phyloP scores from a whole-genome alignment of 768 basidiomycete genomes.

The Trametes cingulata region DNA sequence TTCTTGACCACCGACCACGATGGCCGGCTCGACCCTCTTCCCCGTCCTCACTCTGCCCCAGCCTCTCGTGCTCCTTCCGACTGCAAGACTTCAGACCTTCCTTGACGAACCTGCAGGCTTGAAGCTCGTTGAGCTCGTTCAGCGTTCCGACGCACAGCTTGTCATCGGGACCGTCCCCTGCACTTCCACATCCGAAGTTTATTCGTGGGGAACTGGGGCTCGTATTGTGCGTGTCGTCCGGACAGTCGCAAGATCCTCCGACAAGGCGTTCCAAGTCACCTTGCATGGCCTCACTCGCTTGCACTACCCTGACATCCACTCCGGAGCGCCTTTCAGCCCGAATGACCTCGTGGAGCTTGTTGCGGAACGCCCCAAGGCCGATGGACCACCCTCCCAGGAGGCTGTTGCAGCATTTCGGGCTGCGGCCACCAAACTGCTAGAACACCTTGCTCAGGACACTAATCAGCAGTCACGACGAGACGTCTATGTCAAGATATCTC shows the following conservation, averaged over 20 bases:
- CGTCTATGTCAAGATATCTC: constrained; percentile 65
- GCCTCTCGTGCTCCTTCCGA: constrained; percentile 76
- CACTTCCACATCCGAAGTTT: constrained; percentile 34
- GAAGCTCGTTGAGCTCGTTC: constrained; percentile 63
- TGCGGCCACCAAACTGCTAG: constrained; percentile 64
- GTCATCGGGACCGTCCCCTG: constrained; percentile 69
- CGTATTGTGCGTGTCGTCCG: constrained; percentile 70
- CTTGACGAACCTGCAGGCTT: constrained; percentile 63
- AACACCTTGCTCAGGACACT: constrained; percentile 53
- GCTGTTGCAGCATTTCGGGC: constrained; percentile 67
- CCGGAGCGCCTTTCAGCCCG: constrained; percentile 26
- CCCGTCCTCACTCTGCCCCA: constrained; percentile 69
- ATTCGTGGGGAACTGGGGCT: constrained; percentile 69
- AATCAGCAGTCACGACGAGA: constrained; percentile 55
- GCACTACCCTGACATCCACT: constrained; percentile 54
- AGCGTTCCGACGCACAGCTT: constrained; percentile 68
- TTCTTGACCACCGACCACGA: constrained; percentile 7
- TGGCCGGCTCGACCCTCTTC: constrained; percentile 35
- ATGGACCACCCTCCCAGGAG: constrained; percentile 50
- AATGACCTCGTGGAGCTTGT: constrained; percentile 28
- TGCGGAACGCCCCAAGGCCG: constrained; percentile 37
- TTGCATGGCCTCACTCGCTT: constrained; percentile 73
- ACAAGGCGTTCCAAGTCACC: constrained; percentile 66
- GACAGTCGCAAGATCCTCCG: constrained; percentile 53
- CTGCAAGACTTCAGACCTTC: constrained; percentile 66